Percentiles rank a stretch among this genome's conserved stretches.
Evolutionary conservation across 2,329 filamentous ascomycete genomes (phyloP).

Genomic region (Cytospora schulzeri): DNA sequence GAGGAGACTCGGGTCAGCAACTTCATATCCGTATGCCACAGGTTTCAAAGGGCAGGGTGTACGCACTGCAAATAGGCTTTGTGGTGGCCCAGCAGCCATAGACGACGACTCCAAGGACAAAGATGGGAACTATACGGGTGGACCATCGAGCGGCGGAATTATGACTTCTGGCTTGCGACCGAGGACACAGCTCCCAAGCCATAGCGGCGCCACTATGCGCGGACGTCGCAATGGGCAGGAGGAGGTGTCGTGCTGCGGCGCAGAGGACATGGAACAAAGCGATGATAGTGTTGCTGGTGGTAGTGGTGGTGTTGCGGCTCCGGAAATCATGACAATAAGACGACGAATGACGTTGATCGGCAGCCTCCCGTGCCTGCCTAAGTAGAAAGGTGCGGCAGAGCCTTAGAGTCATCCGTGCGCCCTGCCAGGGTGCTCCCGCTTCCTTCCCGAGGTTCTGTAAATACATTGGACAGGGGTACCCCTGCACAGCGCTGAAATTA

Average conservation of each 20-base stretch:
- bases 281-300: neutral
- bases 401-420: neutral
- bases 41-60: neutral
- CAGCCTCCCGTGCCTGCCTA: neutral
- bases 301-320: neutral
- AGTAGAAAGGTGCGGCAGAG: neutral
- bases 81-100: constrained; percentile 75
- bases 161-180: constrained; percentile 36
- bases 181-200: constrained; percentile 6
- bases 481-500: neutral
- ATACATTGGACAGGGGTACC: neutral
- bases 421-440: neutral
- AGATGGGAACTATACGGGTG: constrained; percentile 67
- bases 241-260: constrained; percentile 3
- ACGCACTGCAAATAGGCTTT: constrained; percentile 67
- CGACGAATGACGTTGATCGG: constrained; percentile 2
- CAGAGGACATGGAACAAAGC: neutral
- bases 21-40: neutral
- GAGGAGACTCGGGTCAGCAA: constrained; percentile 11
- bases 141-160: constrained; percentile 56
- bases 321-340: neutral
- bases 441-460: neutral
- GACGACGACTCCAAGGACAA: constrained; percentile 66
- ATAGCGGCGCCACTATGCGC: constrained; percentile 17
- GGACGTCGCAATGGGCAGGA: constrained; percentile 14